Evolutionary conservation across 352 stramenopile species (phyloP), one percentile per base, ranked within the genome.

Genomic region (Phytophthora tubulina): DNA sequence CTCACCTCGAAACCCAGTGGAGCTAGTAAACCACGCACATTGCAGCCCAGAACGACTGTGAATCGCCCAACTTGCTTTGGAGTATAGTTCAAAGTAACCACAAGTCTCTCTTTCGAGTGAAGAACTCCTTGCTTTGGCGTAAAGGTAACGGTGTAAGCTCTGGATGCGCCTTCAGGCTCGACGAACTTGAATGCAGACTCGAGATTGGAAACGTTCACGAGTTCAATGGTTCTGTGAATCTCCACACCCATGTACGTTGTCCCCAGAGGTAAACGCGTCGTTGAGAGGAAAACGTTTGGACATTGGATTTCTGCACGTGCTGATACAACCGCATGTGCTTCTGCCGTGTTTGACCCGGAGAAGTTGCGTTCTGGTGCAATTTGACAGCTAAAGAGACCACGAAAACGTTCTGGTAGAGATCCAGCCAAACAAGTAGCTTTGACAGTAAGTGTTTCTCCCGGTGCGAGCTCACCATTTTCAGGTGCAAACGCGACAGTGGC

Each of bases 161-260:
- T 85, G 14, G 82, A 91, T 4, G 36, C 49, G 7, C 83, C 82
- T 33, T 93, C 76, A 1, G 85, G 86, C 53, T 93, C 86, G 11
- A 84, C 72, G 49, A 93, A 93, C 66, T 93, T 92, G 73, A 94
- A 96, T 2, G 63, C 65, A 15, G 86, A 83, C 33, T 90, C 82
- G 21, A 94, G 79, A 51, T 94, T 96, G 27, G 88, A 96, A 4
- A 93, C 77, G 41, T 96, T 96, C 14, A 93, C 64, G n/a, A 96
- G 79, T 31, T 86, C 48, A 46, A 94, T 35, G 0, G 69, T 83
- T 11, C 80, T 64, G 1, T 71, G 76, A 14, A 91, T 79, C 6
- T 73, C 55, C 17, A 93, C 84, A 4, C 82, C 82, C 41, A 94
- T 62, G 63, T 93, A 96, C 6, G 84, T 93, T 5, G 86, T 86